These are phyloP conservation scores for Xylaria sp. DNA, from an alignment of 495 filamentous ascomycete genomes.

Conservation along the genomic window DNA sequence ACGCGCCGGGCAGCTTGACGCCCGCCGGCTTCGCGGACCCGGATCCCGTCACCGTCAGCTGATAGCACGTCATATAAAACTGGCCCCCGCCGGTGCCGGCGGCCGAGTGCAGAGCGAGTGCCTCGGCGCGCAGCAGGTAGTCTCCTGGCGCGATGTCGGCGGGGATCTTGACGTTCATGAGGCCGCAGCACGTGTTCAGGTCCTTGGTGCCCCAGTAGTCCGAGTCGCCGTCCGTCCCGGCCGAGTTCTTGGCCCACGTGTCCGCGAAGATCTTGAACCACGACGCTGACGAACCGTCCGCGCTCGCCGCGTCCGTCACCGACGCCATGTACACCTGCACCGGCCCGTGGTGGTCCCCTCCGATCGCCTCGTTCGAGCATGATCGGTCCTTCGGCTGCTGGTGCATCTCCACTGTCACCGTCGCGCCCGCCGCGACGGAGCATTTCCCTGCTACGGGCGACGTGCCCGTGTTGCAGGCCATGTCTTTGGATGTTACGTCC, in stretches of 20 bases:
- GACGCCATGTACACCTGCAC: conserved; percentile 62
- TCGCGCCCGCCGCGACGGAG: conserved; percentile 53
- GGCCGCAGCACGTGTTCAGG: conserved; percentile 61
- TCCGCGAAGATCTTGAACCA: conserved; percentile 64
- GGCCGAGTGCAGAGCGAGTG: conserved; percentile 58
- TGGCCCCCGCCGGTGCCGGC: conserved; percentile 50
- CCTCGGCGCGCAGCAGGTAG: conserved; percentile 61
- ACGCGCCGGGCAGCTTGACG: conserved; percentile 56
- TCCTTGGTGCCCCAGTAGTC: conserved; percentile 61
- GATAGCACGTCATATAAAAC: conserved; percentile 61
- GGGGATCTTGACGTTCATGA: conserved; percentile 57
- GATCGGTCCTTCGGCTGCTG: conserved; percentile 53
- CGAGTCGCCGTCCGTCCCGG: conserved; percentile 46
- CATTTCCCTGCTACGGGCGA: conserved; percentile 49
- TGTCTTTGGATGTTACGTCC: conserved; percentile 44
- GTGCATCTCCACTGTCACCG: conserved; percentile 62
- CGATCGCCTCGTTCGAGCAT: conserved; percentile 56
- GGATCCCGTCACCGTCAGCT: conserved; percentile 45
- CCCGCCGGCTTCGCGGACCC: conserved; percentile 47
- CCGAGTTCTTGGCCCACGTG: conserved; percentile 50
- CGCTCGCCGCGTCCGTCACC: conserved; percentile 56
- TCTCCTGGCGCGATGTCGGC: conserved; percentile 55
- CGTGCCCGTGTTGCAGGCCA: conserved; percentile 52
- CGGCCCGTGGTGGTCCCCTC: conserved; percentile 56
- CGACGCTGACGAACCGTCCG: conserved; percentile 46